Conservation (phyloP, 192 early-diverging fungal species). For the Allomyces arbusculus region DNA sequence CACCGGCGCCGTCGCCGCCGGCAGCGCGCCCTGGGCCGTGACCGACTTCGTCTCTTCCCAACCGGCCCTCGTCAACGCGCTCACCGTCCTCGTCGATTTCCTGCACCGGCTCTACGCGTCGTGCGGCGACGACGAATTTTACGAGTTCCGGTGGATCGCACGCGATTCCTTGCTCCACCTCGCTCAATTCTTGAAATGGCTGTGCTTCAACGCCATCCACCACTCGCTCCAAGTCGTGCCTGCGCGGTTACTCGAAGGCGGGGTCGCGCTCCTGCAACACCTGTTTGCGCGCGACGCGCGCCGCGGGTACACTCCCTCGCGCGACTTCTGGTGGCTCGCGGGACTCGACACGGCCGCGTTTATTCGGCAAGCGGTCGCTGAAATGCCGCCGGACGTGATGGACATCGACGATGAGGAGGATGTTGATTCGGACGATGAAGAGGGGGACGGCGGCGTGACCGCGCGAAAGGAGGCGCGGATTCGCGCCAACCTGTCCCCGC, state of each 20-base stretch:
- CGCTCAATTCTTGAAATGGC: not conserved
- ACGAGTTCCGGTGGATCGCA: slow-evolving; percentile 3
- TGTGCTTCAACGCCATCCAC: not conserved
- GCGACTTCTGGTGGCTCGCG: slow-evolving; percentile 41
- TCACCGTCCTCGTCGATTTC: not conserved
- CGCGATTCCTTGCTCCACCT: slow-evolving; percentile 24
- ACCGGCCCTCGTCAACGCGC: not conserved
- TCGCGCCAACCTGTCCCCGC: slow-evolving; percentile 21
- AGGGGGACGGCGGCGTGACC: slow-evolving; percentile 3
- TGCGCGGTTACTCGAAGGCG: not conserved
- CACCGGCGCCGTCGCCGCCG: not conserved
- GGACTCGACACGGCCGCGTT: slow-evolving; percentile 40
- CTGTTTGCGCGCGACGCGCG: slow-evolving; percentile 16
- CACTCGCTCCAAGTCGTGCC: not conserved
- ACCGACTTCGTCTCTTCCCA: not conserved
- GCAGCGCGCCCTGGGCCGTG: not conserved
- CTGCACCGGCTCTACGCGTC: not conserved
- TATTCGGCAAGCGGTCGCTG: slow-evolving; percentile 26
- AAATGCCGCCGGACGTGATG: slow-evolving; percentile 21
- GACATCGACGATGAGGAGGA: slow-evolving; percentile 8
- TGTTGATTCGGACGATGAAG: slow-evolving; percentile 6
- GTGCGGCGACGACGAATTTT: slow-evolving; percentile 14
- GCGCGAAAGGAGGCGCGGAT: slow-evolving; percentile 8
- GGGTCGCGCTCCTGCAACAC: not conserved
- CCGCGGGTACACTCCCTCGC: slow-evolving; percentile 37